A percentile compares a stretch with the other conserved stretches of the same genome.
Evolutionary conservation across 305 asterid species (phyloP).

Genomic region (Galium porrigens): DNA sequence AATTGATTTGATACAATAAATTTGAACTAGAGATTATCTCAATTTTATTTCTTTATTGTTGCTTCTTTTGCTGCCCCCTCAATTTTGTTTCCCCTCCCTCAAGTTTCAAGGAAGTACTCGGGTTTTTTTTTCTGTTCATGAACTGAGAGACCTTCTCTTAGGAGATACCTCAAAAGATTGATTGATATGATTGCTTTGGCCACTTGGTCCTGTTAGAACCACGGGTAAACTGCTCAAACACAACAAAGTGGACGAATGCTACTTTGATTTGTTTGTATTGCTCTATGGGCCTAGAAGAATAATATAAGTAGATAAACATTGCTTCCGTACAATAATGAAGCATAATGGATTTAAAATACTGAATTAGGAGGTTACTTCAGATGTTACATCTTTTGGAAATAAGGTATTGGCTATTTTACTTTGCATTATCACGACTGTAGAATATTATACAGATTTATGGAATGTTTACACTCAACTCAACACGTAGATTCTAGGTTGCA

Average conservation of each 20-base stretch:
- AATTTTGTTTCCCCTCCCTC: not conserved
- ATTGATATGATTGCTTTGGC: not conserved
- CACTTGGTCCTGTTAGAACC: not conserved
- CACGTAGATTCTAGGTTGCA: not conserved
- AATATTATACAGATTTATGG: not conserved
- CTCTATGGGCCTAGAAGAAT: not conserved
- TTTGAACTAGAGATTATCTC: too few species aligned
- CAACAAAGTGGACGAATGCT: not conserved
- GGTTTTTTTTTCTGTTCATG: not conserved
- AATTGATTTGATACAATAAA: too few species aligned
- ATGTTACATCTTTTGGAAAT: not conserved
- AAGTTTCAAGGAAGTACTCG: not conserved
- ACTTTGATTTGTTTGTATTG: not conserved
- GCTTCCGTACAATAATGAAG: not conserved
- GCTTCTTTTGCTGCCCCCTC: not conserved
- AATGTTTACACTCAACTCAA: not conserved
- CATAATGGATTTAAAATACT: not conserved
- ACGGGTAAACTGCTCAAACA: not conserved
- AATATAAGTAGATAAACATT: not conserved
- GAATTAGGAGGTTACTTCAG: not conserved
- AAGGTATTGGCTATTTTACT: not conserved
- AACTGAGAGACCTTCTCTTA: not conserved
- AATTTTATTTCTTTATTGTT: too few species aligned
- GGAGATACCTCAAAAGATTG: not conserved
- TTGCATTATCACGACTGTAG: not conserved